Conservation (phyloP, 2,329 filamentous ascomycete species). For the Zasmidium angulare region DNA sequence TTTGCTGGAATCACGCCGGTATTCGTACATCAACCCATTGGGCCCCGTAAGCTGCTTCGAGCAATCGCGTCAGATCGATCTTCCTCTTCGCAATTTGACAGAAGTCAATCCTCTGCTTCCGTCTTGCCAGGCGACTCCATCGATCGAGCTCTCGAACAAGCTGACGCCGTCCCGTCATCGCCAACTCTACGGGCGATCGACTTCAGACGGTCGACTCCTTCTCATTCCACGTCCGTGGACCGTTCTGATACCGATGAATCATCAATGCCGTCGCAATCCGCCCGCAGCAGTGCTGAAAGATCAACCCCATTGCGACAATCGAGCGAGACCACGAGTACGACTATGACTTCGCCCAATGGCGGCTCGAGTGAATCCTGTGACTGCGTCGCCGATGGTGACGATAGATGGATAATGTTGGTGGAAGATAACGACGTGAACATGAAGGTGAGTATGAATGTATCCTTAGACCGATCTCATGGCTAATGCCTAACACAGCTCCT, state of each 20-base stretch:
- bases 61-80: slow-evolving; percentile 10
- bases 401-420: slow-evolving; percentile 20
- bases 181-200: no score
- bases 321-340: no score
- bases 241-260: no score
- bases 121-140: no score
- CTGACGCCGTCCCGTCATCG: no score
- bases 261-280: no score
- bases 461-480: background rate
- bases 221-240: no score
- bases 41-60: slow-evolving; percentile 21
- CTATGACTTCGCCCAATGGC: background rate
- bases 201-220: no score
- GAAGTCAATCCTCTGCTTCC: background rate
- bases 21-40: slow-evolving; percentile 23
- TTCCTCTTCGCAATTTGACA: background rate
- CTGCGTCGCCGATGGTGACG: no score
- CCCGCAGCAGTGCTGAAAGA: no score
- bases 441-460: background rate
- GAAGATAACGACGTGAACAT: slow-evolving; percentile 29
- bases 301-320: no score
- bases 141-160: no score
- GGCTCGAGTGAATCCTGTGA: slow-evolving; percentile 7
- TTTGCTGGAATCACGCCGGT: background rate
- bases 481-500: slow-evolving; percentile 14